phyloP scores from a whole-genome alignment of 495 filamentous ascomycete genomes.

The Podospora australis region DNA sequence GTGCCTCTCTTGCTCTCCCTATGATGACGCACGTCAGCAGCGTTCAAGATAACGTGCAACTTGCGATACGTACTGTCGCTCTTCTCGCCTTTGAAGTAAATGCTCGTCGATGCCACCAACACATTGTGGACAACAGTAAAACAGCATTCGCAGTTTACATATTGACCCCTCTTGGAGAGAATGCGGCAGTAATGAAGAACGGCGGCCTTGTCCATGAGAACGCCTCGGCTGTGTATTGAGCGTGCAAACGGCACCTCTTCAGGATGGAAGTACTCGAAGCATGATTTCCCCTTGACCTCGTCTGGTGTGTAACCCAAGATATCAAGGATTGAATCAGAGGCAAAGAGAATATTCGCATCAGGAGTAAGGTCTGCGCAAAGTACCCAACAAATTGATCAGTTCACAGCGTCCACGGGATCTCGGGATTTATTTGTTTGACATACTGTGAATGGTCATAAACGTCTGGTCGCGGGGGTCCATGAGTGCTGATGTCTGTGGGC shows the following conservation, averaged over 20 bases:
- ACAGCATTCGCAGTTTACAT: constrained; percentile 81
- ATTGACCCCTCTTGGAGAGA: constrained; percentile 59
- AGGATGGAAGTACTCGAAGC: constrained; percentile 82
- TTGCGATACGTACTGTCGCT: constrained; percentile 56
- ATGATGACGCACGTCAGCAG: constrained; percentile 9
- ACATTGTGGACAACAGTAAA: constrained; percentile 87
- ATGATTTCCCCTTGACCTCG: constrained; percentile 69
- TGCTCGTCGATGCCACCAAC: constrained; percentile 75
- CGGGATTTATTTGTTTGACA: constrained; percentile 27
- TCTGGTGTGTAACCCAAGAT: constrained; percentile 74
- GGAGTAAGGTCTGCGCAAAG: constrained; percentile 55
- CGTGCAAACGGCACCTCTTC: constrained; percentile 73
- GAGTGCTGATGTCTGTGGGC: constrained; percentile 29
- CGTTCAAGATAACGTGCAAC: neutral
- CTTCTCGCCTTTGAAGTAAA: constrained; percentile 62
- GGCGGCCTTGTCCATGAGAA: constrained; percentile 77
- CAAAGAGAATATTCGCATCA: constrained; percentile 78
- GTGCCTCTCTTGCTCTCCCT: constrained; percentile 78
- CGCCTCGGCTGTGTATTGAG: constrained; percentile 63
- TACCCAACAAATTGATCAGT: neutral
- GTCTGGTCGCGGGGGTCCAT: constrained; percentile 70
- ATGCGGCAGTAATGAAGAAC: constrained; percentile 75
- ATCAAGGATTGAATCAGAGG: constrained; percentile 74
- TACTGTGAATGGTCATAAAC: constrained; percentile 89
- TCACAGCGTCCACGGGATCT: neutral